Percentiles rank a stretch among this genome's conserved stretches.
These are phyloP conservation scores for Ceratocystis albifundus DNA, from an alignment of 2,329 filamentous ascomycete species.

Conservation along the genomic window DNA sequence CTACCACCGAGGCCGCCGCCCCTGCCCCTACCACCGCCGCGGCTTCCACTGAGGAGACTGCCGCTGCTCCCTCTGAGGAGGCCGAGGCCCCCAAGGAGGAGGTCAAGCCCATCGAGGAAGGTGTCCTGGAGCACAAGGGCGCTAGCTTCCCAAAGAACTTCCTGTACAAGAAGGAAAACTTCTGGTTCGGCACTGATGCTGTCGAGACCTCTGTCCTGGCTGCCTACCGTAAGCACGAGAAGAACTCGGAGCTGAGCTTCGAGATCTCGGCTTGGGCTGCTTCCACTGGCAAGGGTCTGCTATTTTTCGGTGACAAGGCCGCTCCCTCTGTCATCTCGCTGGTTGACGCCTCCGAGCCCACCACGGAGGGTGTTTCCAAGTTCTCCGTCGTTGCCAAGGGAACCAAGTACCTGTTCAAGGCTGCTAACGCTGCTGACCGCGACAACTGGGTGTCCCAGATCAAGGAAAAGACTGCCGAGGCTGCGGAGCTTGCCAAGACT, in stretches of 20 bases:
- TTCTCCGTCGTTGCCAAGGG: conserved; percentile 77
- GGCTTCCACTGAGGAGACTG: conserved; percentile 31
- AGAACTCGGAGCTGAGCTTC: conserved; percentile 62
- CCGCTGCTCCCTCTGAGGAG: conserved; percentile 32
- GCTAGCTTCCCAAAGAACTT: conserved; percentile 77
- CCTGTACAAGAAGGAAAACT: conserved; percentile 84
- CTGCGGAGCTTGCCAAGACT: conserved; percentile 64
- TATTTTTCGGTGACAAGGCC: conserved; percentile 83
- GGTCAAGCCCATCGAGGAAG: conserved; percentile 60
- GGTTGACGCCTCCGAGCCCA: conserved; percentile 58
- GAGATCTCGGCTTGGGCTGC: conserved; percentile 77
- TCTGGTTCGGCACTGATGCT: conserved; percentile 69
- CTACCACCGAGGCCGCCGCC: conserved; percentile 35
- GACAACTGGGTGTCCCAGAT: conserved; percentile 84
- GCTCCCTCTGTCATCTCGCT: conserved; percentile 72
- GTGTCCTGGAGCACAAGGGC: conserved; percentile 81
- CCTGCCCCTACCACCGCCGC: conserved; percentile 39
- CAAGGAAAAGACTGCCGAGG: conserved; percentile 71
- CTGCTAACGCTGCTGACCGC: conserved; percentile 59
- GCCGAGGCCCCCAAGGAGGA: conserved; percentile 33
- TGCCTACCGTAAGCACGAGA: conserved; percentile 77
- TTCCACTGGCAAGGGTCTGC: conserved; percentile 87
- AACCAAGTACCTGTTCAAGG: conserved; percentile 93
- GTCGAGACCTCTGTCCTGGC: conserved; percentile 62
- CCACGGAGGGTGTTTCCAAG: conserved; percentile 63